A percentile compares a stretch with the other conserved stretches of the same genome.
phyloP scores from a whole-genome alignment of 2,329 filamentous ascomycete genomes.

The Aspergillus sp. region DNA sequence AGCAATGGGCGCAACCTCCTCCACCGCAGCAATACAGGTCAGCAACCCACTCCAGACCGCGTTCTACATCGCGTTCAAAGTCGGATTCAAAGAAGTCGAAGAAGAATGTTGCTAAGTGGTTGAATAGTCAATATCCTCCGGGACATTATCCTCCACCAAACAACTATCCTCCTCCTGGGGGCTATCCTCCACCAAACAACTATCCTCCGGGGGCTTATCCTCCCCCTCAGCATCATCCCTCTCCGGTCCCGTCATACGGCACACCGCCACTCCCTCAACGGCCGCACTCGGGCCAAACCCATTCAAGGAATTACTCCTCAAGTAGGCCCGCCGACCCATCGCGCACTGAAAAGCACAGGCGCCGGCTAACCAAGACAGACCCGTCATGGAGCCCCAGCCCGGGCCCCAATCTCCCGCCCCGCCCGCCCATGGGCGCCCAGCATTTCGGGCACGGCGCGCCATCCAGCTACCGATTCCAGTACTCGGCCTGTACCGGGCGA shows the following conservation, averaged over 20 bases:
- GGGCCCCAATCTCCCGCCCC: slow-evolving; percentile 59
- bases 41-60: too few relatives aligned
- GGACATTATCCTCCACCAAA: slow-evolving; percentile 7
- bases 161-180: background rate
- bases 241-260: slow-evolving; percentile 8
- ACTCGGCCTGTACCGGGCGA: slow-evolving; percentile 84
- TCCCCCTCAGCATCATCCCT: background rate
- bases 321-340: slow-evolving; percentile 8
- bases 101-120: too few relatives aligned
- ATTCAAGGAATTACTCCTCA: slow-evolving; percentile 14
- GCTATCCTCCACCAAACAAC: slow-evolving; percentile 5
- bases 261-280: slow-evolving; percentile 20
- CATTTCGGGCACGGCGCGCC: slow-evolving; percentile 80
- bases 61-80: too few relatives aligned
- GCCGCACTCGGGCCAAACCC: slow-evolving; percentile 8
- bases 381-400: slow-evolving; percentile 48
- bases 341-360: background rate
- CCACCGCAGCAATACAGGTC: slow-evolving; percentile 12
- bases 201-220: background rate
- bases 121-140: background rate
- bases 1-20: slow-evolving; percentile 5
- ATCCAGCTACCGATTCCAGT: slow-evolving; percentile 80
- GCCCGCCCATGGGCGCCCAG: slow-evolving; percentile 66
- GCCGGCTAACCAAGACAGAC: slow-evolving; percentile 33
- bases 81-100: too few relatives aligned